Base-by-base conservation (phyloP, 345 rosid genomes). In the Barbarea vulgaris region DNA sequence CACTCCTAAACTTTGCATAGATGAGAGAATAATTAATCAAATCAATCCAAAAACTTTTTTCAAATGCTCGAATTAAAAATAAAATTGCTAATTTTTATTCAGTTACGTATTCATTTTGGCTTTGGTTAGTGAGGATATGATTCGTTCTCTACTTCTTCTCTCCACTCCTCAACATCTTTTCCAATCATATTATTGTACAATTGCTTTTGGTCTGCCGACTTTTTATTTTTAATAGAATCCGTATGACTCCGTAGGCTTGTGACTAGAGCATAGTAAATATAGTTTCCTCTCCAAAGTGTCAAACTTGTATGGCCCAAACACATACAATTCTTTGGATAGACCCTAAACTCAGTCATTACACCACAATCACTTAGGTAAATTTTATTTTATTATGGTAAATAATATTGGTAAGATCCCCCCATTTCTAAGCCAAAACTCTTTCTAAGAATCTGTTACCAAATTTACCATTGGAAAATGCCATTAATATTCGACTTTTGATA, bases 61-160 rank as follows among this genome's bases (percentile, higher is more conserved):
- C 4, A 36, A 48, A 67, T 46, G 73, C 50, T 58, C 6, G 47
- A 55, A 31, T 22, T 7, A 12, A 74, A 33, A 18, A 56, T 2
- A 42, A 28, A 73, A 21, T 33, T 74, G 78, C 13, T 73, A 17
- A 74, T 55, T 36, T 74, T 64, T 42, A 31, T 55, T 42, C 8
- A 64, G 53, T 67, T 75, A 58, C 79, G 79, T 76, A 76, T 37
- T 51, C 74, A 36, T 59, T 68, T 75, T 75, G 79, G 69, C 30
- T 75, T 75, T 75, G 79, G 18, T 68, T 50, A 68, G 69, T 60
- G 55, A 75, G 30, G 47, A 48, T 75, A 67, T 65, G 79, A 48
- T 75, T 75, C 46, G 68, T 48, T 39, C 73, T 50, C 55, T 67
- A 39, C 67, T 39, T 21, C 64, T 34, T 59, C 12, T 21, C 18